A percentile compares a stretch with the other conserved stretches of the same genome.
Evolutionary conservation across 148 eudicot species (phyloP).

Genomic region (Vaccinium darrowii): DNA sequence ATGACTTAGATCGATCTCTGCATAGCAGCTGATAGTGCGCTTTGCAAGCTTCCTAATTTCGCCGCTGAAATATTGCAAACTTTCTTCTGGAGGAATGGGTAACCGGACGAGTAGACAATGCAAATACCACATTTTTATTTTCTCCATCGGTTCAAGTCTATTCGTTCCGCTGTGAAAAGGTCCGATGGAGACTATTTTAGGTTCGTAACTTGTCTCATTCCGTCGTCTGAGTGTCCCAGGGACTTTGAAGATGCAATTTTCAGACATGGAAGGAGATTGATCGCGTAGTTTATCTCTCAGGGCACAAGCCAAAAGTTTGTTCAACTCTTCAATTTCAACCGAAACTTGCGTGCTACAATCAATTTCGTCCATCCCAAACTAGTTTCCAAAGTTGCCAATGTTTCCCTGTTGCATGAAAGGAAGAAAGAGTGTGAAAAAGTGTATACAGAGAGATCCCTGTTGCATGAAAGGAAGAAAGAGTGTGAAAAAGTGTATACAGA

Average conservation of each 20-base stretch:
- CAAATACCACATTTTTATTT: background rate
- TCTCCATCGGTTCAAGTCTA: conserved; percentile 3
- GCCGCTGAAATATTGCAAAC: background rate
- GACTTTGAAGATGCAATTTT: background rate
- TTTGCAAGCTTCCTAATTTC: background rate
- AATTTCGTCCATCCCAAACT: background rate
- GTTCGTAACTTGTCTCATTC: background rate
- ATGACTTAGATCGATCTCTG: background rate
- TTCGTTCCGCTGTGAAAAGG: background rate
- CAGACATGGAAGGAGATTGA: background rate
- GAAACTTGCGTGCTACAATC: background rate
- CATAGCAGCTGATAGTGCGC: background rate
- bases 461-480: background rate
- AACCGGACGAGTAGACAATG: background rate
- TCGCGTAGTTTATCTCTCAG: background rate
- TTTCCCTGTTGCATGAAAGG: background rate
- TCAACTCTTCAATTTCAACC: background rate
- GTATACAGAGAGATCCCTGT: background rate
- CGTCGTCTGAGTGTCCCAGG: background rate
- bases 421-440: background rate
- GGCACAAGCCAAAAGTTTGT: background rate
- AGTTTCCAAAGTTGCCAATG: background rate
- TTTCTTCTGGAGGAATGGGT: conserved; percentile 1
- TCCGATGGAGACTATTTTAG: background rate
- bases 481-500: background rate